Evolutionary conservation across 2,329 filamentous ascomycete species (phyloP), one percentile per base, ranked within the genome.

Genomic region (Cladosporium sphaerospermum): DNA sequence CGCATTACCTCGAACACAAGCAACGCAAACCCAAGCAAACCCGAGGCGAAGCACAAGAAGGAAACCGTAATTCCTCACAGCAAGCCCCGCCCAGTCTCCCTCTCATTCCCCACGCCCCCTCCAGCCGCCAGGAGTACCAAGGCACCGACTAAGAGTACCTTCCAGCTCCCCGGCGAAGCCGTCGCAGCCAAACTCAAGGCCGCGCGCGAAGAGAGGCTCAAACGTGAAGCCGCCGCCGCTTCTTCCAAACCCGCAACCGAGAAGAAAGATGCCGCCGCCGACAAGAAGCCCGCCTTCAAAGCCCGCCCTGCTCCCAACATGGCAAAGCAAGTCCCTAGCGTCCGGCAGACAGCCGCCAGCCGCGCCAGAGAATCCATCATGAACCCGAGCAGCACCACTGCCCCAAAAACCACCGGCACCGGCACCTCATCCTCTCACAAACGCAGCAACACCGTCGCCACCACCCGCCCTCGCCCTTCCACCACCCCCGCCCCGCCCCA

Each of bases 161-260:
- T 81, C 60, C 68, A 74, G 44, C 69, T 81, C 0, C 77, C 78
- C 1, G 78, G 78, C 13, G 77, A 80, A 57, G 75, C 71, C 11
- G 68, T 79, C 4, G 76, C 78, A 2, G 76, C 76, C 4, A 78
- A 75, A 57, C 64, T 79, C n/a, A 78, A 75, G 60, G 76, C 74
- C 6, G 70, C 75, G 18, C 71, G 73, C 44, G 75, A 78, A 55
- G 75, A 76, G 53, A 71, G 76, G 0, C 58, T 71, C 49, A 74
- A 71, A 57, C 67, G 70, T 23, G 75, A 76, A 60, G 71, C 66
- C 10, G 61, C 65, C 32, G 65, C 67, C 46, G 64, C 61, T 13
- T 57, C 57, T 18, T 59, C 65, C 62, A 71, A 68, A 59, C 67
- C 59, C 45, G 59, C 62, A 4, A 36, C 11, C 3, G 40, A 45